Percentiles rank a stretch among this genome's conserved stretches.
These are phyloP conservation scores for Parmelia sp. DNA, from an alignment of 495 filamentous ascomycete genomes.

Conservation along the genomic window DNA sequence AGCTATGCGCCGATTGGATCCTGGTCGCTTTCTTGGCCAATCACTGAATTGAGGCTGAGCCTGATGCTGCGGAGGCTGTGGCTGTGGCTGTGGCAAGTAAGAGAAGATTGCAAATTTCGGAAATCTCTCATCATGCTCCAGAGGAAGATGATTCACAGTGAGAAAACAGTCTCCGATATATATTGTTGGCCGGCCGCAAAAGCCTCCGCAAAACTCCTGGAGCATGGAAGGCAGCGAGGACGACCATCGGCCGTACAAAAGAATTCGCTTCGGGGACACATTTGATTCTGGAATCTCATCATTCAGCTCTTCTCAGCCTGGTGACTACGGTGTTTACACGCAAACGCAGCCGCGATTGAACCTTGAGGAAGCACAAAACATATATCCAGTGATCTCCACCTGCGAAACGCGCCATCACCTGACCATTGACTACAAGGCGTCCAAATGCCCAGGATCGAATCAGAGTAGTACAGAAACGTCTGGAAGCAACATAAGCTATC, in stretches of 20 bases:
- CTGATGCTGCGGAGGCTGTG: neutral
- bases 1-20: neutral
- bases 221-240: neutral
- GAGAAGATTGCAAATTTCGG: no score
- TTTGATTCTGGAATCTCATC: neutral
- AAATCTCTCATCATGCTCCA: neutral
- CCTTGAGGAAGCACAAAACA: neutral
- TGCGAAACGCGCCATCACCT: neutral
- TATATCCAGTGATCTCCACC: neutral
- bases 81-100: neutral
- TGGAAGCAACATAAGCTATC: no score
- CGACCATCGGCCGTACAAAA: neutral
- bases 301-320: neutral
- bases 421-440: neutral
- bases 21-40: neutral
- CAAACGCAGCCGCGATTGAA: neutral
- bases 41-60: neutral
- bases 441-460: neutral
- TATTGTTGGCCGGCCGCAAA: no score
- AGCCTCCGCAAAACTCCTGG: no score
- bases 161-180: no score
- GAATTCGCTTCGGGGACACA: neutral
- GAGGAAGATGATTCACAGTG: neutral
- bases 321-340: neutral
- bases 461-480: no score